Base-by-base conservation (phyloP, 129 eudicot genomes). In the Calendula officinalis region DNA sequence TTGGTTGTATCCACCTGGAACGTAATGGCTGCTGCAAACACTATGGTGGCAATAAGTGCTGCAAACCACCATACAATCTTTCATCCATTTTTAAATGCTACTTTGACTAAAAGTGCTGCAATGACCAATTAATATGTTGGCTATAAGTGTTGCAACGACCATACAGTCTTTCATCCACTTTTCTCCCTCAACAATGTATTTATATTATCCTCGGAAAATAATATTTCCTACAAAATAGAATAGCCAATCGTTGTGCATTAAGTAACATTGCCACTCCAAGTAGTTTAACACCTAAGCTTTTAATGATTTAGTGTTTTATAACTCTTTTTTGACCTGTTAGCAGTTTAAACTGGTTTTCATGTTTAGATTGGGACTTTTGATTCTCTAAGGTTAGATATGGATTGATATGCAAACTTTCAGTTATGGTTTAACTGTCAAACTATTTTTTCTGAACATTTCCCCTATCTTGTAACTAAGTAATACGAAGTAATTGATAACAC, bases 1-100 rank as follows among this genome's bases (percentile, higher is more conserved):
- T 60, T 60, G 48, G n/a, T 60, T 60, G 50, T 60, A 60, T 41
- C 65, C 65, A 60, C 50, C 65, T n/a, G n/a, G n/a, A n/a, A 48
- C 30, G 54, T 48, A 48, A 14, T 6, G 6, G 30, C 30, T 13
- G 7, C 3, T 49, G 30, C 55, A 49, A 49, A 49, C 15, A 9
- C 3, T 15, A 16, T 1, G 33, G 55, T 15, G 55, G 1, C 10
- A 5, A 16, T 5, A 14, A 15, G 55, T 49, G 9, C 2, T 4
- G 3, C 11, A 13, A 13, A 16, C 9, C 55, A 49, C 32, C 55
- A 16, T 49, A 16, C 55, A 49, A 16, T 16, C 55, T 49, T 49
- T 49, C 55, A 49, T 49, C 55, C 32, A 10, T 46, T 22, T 22
- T 46, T 1, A 48, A 10, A 48, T 48, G 57, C 2, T 48, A 48